These are phyloP conservation scores for Aristolochia contorta DNA, from an alignment of 164 flowering plant genomes.

Conservation along the genomic window DNA sequence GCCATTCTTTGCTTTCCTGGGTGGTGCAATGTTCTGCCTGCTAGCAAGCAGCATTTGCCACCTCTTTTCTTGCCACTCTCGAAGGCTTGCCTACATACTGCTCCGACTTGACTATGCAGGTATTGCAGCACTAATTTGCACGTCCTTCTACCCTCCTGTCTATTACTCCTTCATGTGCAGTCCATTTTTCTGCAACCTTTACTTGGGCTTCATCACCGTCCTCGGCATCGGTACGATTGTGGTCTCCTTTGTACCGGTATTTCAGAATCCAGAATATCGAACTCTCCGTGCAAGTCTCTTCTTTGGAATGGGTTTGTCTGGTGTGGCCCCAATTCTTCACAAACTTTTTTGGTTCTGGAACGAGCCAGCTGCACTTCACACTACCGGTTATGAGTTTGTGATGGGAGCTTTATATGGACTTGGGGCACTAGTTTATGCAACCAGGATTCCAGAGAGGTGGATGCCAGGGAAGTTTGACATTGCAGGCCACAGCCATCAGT, in stretches of 20 bases:
- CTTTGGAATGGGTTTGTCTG: constrained; percentile 87
- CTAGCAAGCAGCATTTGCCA: constrained; percentile 94
- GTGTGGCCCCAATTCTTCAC: constrained; percentile 75
- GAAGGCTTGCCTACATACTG: constrained; percentile 81
- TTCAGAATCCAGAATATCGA: constrained; percentile 75
- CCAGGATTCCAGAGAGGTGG: constrained; percentile 91
- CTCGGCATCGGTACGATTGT: constrained; percentile 62
- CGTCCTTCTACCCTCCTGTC: constrained; percentile 91
- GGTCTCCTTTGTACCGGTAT: constrained; percentile 69
- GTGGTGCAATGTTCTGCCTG: constrained; percentile 98
- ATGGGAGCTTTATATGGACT: constrained; percentile 79
- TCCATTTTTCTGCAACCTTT: constrained; percentile 82
- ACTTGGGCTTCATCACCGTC: constrained; percentile 78
- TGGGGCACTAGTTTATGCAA: constrained; percentile 81
- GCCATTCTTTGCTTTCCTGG: constrained; percentile 90
- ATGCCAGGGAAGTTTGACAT: constrained; percentile 94
- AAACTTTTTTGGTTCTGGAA: constrained; percentile 60
- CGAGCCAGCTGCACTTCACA: constrained; percentile 76
- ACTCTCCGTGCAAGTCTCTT: constrained; percentile 62
- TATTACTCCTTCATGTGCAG: constrained; percentile 97
- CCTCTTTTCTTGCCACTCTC: constrained; percentile 82
- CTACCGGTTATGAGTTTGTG: constrained; percentile 74
- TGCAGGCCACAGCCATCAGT: constrained; percentile 93
- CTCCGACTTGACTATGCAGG: constrained; percentile 93
- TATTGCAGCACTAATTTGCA: constrained; percentile 80